These are phyloP conservation scores for Coleophoma eucalyptorum DNA, from an alignment of 2,329 filamentous ascomycete genomes.

Conservation along the genomic window DNA sequence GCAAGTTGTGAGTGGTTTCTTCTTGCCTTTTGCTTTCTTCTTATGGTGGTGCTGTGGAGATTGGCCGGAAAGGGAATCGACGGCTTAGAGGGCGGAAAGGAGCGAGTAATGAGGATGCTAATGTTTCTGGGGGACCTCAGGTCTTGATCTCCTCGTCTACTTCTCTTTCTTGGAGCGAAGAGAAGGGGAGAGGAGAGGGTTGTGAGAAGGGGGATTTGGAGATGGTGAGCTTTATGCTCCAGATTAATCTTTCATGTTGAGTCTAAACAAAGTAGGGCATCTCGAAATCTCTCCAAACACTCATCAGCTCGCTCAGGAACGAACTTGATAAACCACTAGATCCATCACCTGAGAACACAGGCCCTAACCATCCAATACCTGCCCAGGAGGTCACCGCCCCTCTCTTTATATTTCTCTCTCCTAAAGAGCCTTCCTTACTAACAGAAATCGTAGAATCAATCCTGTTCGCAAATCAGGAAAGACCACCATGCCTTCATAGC, in stretches of 20 bases:
- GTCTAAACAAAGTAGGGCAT: neutral
- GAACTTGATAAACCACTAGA: constrained; percentile 6
- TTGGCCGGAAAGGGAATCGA: too few species aligned
- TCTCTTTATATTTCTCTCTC: neutral
- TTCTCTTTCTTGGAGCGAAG: neutral
- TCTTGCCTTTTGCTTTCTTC: constrained; percentile 3
- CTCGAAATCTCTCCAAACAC: constrained; percentile 14
- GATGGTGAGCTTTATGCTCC: too few species aligned
- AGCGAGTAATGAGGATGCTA: too few species aligned
- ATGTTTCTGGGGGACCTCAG: too few species aligned
- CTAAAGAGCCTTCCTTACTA: neutral
- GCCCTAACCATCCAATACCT: too few species aligned
- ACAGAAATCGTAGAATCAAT: neutral
- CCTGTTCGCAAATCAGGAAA: constrained; percentile 9
- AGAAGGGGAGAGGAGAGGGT: neutral
- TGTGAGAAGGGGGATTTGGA: neutral
- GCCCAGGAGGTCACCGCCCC: too few species aligned
- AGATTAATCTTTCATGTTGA: too few species aligned
- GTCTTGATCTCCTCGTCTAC: too few species aligned
- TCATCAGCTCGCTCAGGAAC: constrained; percentile 20
- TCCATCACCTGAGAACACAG: too few species aligned
- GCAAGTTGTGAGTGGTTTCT: constrained; percentile 16
- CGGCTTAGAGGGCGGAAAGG: too few species aligned
- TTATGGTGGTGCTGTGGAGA: neutral
- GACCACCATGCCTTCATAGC: constrained; percentile 23